Percentiles rank a stretch among this genome's conserved stretches.
These are phyloP conservation scores for Handroanthus guayacan DNA, from an alignment of 257 asterid genomes.

Conservation along the genomic window DNA sequence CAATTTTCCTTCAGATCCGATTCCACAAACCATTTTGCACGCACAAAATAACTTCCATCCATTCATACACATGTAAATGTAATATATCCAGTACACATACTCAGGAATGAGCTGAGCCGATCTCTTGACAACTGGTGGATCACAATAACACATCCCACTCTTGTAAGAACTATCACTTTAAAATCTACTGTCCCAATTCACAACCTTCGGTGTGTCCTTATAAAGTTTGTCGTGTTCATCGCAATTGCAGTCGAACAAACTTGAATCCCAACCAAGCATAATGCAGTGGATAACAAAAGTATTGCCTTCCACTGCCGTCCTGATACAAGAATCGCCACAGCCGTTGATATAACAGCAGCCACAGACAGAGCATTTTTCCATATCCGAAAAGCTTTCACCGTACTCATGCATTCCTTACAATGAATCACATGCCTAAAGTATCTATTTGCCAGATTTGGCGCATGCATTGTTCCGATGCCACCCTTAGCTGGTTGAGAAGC, in stretches of 20 bases:
- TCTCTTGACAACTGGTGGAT: background rate
- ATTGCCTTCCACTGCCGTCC: constrained; percentile 87
- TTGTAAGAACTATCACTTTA: constrained; percentile 20
- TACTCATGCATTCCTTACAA: constrained; percentile 68
- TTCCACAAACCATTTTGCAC: no score
- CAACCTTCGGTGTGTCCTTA: constrained; percentile 87
- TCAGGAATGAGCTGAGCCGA: constrained; percentile 14
- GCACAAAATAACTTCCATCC: no score
- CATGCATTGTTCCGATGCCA: constrained; percentile 72
- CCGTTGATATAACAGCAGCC: constrained; percentile 67
- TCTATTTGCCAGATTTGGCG: constrained; percentile 77
- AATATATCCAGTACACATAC: background rate
- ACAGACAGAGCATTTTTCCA: constrained; percentile 73
- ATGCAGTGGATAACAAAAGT: constrained; percentile 58
- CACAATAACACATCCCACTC: constrained; percentile 18
- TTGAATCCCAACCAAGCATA: constrained; percentile 73
- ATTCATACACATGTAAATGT: constrained; percentile 8
- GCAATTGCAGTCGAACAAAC: constrained; percentile 64
- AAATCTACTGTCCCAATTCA: constrained; percentile 36
- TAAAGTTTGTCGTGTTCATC: constrained; percentile 81
- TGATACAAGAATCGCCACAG: constrained; percentile 72
- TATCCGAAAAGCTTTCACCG: constrained; percentile 52
- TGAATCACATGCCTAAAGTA: constrained; percentile 86
- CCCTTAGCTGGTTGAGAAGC: constrained; percentile 96
- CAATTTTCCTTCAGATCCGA: no score